Conservation (phyloP, 1,139 yeast species). For the Lizanozyma gosingica region DNA sequence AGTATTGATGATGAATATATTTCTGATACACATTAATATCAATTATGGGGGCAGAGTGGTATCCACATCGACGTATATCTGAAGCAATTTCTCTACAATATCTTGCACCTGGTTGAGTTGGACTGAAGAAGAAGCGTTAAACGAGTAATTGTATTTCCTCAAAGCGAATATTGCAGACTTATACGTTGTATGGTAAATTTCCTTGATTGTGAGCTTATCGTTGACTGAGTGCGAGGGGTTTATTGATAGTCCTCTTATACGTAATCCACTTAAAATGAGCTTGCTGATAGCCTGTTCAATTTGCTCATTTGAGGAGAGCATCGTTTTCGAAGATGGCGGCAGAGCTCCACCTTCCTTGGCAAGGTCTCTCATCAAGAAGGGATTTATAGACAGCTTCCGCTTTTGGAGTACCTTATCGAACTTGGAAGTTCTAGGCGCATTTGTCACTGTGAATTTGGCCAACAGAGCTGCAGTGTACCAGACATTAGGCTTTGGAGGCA, state of each 20-base stretch:
- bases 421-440: slow-evolving; percentile 12
- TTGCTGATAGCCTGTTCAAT: slow-evolving; percentile 26
- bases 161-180: slow-evolving; percentile 33
- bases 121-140: background rate
- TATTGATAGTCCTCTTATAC: slow-evolving; percentile 33
- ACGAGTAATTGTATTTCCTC: slow-evolving; percentile 23
- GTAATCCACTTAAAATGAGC: slow-evolving; percentile 31
- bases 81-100: slow-evolving; percentile 2
- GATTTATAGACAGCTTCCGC: slow-evolving; percentile 15
- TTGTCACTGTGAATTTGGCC: background rate
- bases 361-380: slow-evolving; percentile 7
- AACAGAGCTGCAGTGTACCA: background rate
- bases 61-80: slow-evolving; percentile 2
- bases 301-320: slow-evolving; percentile 22
- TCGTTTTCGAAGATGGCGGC: slow-evolving; percentile 10
- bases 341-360: slow-evolving; percentile 4
- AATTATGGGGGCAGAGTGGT: too few relatives aligned
- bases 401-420: slow-evolving; percentile 30
- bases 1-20: too few relatives aligned
- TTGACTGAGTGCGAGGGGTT: slow-evolving; percentile 16
- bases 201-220: slow-evolving; percentile 29
- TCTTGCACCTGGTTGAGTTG: slow-evolving; percentile 1
- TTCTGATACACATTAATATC: too few relatives aligned
- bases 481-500: background rate
- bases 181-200: slow-evolving; percentile 35